Evolutionary conservation across 2,329 filamentous ascomycete species (phyloP).

Genomic region (Phaeosphaeriaceae sp.): DNA sequence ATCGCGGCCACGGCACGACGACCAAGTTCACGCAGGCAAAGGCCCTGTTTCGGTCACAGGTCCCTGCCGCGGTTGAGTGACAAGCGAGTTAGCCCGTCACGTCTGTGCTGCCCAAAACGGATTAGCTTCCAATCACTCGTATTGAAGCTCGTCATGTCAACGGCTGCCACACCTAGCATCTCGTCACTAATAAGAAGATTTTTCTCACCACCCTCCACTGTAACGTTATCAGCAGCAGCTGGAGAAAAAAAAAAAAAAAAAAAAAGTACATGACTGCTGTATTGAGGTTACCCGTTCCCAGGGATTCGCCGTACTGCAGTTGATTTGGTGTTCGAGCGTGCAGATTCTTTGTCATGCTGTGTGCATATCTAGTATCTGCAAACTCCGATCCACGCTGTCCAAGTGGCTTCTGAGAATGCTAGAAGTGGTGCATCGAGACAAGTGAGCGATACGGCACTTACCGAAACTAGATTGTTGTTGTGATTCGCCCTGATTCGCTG

Average conservation of each 20-base stretch:
- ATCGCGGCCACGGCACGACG: neutral
- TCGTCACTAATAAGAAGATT: neutral
- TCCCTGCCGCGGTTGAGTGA: neutral
- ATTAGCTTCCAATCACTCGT: too few species aligned
- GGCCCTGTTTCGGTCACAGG: conserved; percentile 1
- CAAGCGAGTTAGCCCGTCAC: too few species aligned
- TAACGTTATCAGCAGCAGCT: neutral
- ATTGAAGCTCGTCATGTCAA: neutral
- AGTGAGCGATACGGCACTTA: too few species aligned
- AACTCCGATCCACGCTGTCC: neutral
- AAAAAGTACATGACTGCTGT: too few species aligned
- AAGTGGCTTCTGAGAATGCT: neutral
- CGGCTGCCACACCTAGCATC: too few species aligned
- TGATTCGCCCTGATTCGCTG: too few species aligned
- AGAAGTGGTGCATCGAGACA: neutral
- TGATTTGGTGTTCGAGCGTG: neutral
- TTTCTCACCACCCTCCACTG: neutral
- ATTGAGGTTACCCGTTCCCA: neutral
- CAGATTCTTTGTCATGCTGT: conserved; percentile 3
- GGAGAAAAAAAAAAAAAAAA: too few species aligned
- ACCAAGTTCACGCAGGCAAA: conserved; percentile 1
- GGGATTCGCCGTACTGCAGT: neutral
- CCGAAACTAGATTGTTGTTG: too few species aligned
- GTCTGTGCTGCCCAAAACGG: too few species aligned
- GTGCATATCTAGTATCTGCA: neutral